Conservation (phyloP, 192 early-diverging fungal genomes). For the Paraglomus occultum region DNA sequence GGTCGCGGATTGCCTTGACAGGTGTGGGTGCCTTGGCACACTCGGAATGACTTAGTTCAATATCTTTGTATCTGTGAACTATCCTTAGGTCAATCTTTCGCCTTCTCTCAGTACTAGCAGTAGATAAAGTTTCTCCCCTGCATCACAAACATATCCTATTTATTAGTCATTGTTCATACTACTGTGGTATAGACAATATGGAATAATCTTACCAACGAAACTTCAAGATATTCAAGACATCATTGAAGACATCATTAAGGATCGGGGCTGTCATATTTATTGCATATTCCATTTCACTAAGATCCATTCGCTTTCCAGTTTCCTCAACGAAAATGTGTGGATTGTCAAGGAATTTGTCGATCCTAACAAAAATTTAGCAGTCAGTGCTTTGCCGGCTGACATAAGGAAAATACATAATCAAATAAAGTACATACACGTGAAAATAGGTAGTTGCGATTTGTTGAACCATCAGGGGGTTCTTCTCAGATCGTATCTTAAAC, state of each 20-base stretch:
- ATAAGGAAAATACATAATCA: neutral
- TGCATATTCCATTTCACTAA: slow-evolving; percentile 10
- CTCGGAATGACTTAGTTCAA: slow-evolving; percentile 27
- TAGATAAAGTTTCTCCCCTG: slow-evolving; percentile 15
- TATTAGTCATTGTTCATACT: too few relatives aligned
- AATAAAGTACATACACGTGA: slow-evolving; percentile 13
- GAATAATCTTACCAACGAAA: slow-evolving; percentile 10
- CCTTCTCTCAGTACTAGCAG: neutral
- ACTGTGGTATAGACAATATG: too few relatives aligned
- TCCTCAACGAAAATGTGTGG: slow-evolving; percentile 14
- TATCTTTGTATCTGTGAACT: neutral
- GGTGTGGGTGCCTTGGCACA: neutral
- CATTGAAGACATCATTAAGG: slow-evolving; percentile 5
- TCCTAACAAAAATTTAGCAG: slow-evolving; percentile 27
- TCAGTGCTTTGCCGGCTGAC: neutral
- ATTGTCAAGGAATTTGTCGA: slow-evolving; percentile 20
- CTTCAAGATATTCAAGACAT: slow-evolving; percentile 1
- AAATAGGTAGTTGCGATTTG: slow-evolving; percentile 18
- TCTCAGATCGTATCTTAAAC: slow-evolving; percentile 9
- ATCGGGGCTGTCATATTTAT: slow-evolving; percentile 14
- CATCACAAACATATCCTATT: too few relatives aligned
- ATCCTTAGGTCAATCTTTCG: slow-evolving; percentile 25
- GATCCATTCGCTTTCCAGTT: neutral
- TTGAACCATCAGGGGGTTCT: neutral
- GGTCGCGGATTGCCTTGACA: slow-evolving; percentile 15